Evolutionary conservation across 192 early-diverging fungal species (phyloP).

Genomic region (Coemansia sp.): DNA sequence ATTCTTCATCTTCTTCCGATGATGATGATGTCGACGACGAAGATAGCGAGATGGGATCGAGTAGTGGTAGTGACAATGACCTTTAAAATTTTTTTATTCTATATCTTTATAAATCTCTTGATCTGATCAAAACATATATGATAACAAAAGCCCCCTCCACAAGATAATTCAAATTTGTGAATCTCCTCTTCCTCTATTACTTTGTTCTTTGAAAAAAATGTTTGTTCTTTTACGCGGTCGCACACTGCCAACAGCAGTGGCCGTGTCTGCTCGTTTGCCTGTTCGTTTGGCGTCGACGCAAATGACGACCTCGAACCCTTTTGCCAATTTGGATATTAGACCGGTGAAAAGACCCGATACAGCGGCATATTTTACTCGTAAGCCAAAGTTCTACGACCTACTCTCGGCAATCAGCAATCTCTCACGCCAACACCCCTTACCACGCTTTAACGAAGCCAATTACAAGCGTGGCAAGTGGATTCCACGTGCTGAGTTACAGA

Average conservation of each 20-base stretch:
- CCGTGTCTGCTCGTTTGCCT: too few relatives aligned
- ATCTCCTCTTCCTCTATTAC: too few relatives aligned
- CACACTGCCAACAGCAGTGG: neutral
- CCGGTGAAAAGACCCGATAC: conserved; percentile 62
- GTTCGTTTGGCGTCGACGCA: neutral
- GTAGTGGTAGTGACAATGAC: neutral
- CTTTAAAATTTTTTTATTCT: neutral
- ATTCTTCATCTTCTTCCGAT: neutral
- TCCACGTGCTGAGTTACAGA: conserved; percentile 12
- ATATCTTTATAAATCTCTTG: neutral
- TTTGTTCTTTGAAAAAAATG: neutral
- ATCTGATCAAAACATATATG: neutral
- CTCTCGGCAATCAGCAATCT: conserved; percentile 67
- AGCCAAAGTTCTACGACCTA: conserved; percentile 77
- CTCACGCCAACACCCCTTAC: conserved; percentile 22
- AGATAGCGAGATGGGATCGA: conserved; percentile 1
- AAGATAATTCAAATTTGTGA: neutral
- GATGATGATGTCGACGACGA: conserved; percentile 12
- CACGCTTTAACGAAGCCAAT: conserved; percentile 4
- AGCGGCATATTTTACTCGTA: conserved; percentile 88
- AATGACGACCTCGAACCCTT: neutral
- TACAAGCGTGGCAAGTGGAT: conserved; percentile 18
- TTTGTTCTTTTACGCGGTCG: neutral
- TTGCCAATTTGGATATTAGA: conserved; percentile 36
- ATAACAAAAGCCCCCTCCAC: neutral